Evolutionary conservation across 2,329 filamentous ascomycete genomes (phyloP).

Genomic region (Arthrobotrys sinensis): DNA sequence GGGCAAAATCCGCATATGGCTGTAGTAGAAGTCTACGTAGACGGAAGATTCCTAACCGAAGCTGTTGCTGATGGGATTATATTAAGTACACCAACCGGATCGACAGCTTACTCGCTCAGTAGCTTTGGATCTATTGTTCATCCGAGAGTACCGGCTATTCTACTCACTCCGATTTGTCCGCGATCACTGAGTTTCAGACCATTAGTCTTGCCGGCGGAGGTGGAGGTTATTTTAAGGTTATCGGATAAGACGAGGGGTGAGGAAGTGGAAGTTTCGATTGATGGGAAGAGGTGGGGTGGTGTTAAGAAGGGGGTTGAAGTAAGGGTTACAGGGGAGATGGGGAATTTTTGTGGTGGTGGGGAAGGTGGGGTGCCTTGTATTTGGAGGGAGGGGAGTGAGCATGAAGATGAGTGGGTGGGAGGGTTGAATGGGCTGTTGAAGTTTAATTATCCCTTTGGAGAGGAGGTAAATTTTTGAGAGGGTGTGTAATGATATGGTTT

Average conservation of each 20-base stretch:
- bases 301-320: constrained; percentile 86
- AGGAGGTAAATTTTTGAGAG: constrained; percentile 67
- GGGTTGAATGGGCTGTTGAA: constrained; percentile 93
- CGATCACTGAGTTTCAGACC: constrained; percentile 93
- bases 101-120: constrained; percentile 94
- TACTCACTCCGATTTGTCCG: constrained; percentile 94
- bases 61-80: constrained; percentile 96
- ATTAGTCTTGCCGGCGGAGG: constrained; percentile 87
- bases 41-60: constrained; percentile 90
- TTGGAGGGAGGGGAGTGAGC: constrained; percentile 71
- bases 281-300: constrained; percentile 77
- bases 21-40: constrained; percentile 91
- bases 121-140: constrained; percentile 94
- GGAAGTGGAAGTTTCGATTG: constrained; percentile 84
- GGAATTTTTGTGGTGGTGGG: constrained; percentile 72
- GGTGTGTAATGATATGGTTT: background rate
- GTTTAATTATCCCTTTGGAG: constrained; percentile 97
- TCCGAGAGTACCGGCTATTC: constrained; percentile 86
- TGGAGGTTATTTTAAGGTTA: constrained; percentile 83
- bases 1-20: constrained; percentile 91
- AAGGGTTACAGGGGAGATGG: constrained; percentile 86
- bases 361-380: constrained; percentile 66
- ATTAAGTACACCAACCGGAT: constrained; percentile 92
- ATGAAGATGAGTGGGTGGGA: constrained; percentile 96
- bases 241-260: constrained; percentile 84